Evolutionary conservation across 2,329 filamentous ascomycete genomes (phyloP).

Genomic region (Fusarium aywerte): DNA sequence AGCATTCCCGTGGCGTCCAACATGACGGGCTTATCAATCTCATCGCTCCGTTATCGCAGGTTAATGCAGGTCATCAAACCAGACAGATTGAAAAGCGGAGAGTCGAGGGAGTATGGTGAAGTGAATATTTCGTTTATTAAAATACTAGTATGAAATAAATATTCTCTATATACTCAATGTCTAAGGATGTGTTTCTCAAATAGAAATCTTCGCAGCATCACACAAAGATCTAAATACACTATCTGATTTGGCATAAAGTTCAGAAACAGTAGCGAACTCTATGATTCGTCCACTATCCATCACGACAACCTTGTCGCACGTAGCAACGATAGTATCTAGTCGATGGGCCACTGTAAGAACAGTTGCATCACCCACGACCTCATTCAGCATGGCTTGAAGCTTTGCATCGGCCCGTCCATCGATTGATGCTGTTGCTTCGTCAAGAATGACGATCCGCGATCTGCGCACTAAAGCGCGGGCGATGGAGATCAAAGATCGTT

Average conservation of each 20-base stretch:
- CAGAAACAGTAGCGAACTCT: constrained; percentile 24
- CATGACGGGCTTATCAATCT: not conserved
- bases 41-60: constrained; percentile 2
- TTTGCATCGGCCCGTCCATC: constrained; percentile 26
- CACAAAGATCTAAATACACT: constrained; percentile 27
- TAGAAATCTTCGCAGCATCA: constrained; percentile 20
- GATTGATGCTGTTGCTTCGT: constrained; percentile 25
- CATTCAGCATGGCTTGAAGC: constrained; percentile 21
- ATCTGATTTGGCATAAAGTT: not conserved
- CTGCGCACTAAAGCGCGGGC: constrained; percentile 17
- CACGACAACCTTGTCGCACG: constrained; percentile 31
- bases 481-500: constrained; percentile 23
- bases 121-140: not conserved
- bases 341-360: constrained; percentile 38
- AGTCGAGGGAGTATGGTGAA: not conserved
- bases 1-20: not conserved
- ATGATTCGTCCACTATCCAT: constrained; percentile 36
- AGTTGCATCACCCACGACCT: constrained; percentile 27
- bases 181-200: not conserved
- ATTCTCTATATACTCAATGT: not conserved
- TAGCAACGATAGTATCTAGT: constrained; percentile 38
- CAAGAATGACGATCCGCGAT: constrained; percentile 22
- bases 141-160: not conserved
- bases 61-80: not conserved
- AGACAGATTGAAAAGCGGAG: not conserved